Evolutionary conservation across 345 rosid genomes (phyloP), one percentile per base, ranked within the genome.

Genomic region (Aegle marmelos): DNA sequence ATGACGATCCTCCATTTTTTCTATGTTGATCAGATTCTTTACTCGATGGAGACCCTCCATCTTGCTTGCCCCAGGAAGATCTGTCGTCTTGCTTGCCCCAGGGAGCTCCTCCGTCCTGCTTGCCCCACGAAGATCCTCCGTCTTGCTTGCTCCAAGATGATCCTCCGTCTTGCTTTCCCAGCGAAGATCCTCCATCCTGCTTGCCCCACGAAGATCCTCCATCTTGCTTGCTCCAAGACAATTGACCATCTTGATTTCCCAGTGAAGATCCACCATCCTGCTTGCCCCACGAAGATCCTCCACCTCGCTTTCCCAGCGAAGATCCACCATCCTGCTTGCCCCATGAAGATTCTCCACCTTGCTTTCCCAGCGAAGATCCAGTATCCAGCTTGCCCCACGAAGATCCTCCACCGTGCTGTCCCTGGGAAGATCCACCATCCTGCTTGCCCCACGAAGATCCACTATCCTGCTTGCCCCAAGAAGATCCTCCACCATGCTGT

Each of bases 361-460:
- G 64, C 13, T 58, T 58, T 2, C 61, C 9, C 61, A 9, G 7
- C 6, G 61, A 58, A 21, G 61, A 58, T 19, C n/a, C 28, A 22
- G 28, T 14, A 7, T 58, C 62, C 7, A n/a, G 85, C 34, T 73
- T 71, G 30, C 37, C 64, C 88, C 84, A 76, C 3, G 76, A 60
- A 37, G 82, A 68, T 50, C 75, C 82, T 10, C 75, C 80, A 73
- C 67, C 77, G 0, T 27, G 34, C 4, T 60, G 59, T 9, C 76
- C 67, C 77, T 77, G 74, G 0, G 84, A 66, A 33, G 70, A 54
- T 4, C 76, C 84, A 3, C 67, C 73, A 34, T 60, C 84, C 68
- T 74, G 74, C 73, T 82, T 83, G n/a, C 34, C 66, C 83, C 82
- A 76, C 7, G 81, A 45, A 45, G 84, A 84, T 0, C 81, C 82